A percentile compares a stretch with the other conserved stretches of the same genome.
These are phyloP conservation scores for Botrytis sinoallii DNA, from an alignment of 2,329 filamentous ascomycete species.

Conservation along the genomic window DNA sequence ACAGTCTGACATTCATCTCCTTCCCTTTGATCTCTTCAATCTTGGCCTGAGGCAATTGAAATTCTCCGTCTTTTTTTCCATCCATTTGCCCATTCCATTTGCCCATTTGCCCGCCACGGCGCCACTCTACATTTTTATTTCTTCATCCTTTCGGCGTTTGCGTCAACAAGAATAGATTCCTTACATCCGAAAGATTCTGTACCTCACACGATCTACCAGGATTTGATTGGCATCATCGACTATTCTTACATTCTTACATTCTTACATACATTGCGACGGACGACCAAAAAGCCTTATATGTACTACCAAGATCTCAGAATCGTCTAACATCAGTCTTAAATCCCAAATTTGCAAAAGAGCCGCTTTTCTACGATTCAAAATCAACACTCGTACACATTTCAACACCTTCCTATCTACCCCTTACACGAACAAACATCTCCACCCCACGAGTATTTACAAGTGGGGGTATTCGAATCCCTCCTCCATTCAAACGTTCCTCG, in stretches of 20 bases:
- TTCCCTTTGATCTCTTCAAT: not conserved
- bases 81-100: too few relatives aligned
- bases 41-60: constrained; percentile 1
- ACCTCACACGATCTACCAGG: not conserved
- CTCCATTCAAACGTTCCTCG: not conserved
- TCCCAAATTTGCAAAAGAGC: not conserved
- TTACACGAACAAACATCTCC: not conserved
- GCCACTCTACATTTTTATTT: not conserved
- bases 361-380: not conserved
- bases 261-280: not conserved
- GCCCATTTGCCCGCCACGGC: not conserved
- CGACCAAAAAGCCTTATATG: not conserved
- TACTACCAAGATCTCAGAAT: not conserved
- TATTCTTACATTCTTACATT: not conserved
- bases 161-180: not conserved
- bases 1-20: not conserved
- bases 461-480: not conserved
- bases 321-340: not conserved
- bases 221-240: constrained; percentile 2
- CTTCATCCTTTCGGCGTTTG: constrained; percentile 3
- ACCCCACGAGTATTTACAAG: not conserved
- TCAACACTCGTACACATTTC: not conserved
- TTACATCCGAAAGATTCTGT: constrained; percentile 2
- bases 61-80: not conserved
- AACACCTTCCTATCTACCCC: not conserved